Conservation (phyloP, 1,139 yeast species). For the Dujonia santamariae region DNA sequence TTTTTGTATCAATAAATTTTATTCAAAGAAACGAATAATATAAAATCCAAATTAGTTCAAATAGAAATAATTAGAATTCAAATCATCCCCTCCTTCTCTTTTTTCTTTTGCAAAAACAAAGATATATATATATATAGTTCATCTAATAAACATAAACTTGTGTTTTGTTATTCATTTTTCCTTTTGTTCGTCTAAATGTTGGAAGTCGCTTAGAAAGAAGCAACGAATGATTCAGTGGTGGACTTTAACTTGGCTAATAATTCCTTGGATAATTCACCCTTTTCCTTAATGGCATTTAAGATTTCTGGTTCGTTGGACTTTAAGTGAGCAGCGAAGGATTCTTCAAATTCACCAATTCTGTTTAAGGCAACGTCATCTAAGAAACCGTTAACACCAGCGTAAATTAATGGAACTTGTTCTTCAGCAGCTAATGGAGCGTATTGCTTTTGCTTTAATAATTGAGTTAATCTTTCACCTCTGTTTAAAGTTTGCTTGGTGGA, state of each 20-base stretch:
- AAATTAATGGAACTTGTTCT: slow-evolving; percentile 98
- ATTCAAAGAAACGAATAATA: background rate
- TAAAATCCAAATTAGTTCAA: background rate
- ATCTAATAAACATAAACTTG: slow-evolving; percentile 1
- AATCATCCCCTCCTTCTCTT: background rate
- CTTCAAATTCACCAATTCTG: slow-evolving; percentile 90
- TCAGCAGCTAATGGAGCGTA: slow-evolving; percentile 96
- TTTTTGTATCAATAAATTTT: background rate
- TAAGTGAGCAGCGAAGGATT: slow-evolving; percentile 85
- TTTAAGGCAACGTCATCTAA: slow-evolving; percentile 84
- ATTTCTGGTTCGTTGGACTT: slow-evolving; percentile 86
- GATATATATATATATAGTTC: background rate
- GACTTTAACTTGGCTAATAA: slow-evolving; percentile 81
- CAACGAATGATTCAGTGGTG: slow-evolving; percentile 89
- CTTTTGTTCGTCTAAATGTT: slow-evolving; percentile 1
- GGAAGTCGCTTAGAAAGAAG: slow-evolving; percentile 59
- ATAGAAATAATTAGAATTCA: background rate
- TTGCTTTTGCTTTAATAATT: slow-evolving; percentile 97
- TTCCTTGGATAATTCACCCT: slow-evolving; percentile 91
- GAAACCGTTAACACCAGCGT: slow-evolving; percentile 99
- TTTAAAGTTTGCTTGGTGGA: slow-evolving; percentile 98
- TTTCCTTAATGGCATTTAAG: slow-evolving; percentile 76
- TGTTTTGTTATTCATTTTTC: background rate
- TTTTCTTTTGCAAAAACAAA: background rate
- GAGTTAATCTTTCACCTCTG: slow-evolving; percentile 99